Base-by-base conservation (phyloP, 2,329 filamentous ascomycete genomes). In the Tricladium varicosporioides region DNA sequence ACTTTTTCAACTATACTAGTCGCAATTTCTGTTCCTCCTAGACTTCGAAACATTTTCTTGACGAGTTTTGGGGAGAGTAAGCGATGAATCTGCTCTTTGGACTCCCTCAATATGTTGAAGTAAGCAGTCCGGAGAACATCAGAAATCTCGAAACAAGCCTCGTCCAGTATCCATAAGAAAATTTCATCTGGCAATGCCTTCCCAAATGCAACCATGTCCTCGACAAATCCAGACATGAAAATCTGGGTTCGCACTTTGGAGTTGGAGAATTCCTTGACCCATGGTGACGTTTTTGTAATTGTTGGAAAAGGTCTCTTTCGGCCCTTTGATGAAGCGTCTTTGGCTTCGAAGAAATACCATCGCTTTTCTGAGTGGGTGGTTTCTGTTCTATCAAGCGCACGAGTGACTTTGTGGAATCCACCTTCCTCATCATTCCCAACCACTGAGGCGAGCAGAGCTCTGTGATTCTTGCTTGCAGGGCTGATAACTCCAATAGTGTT, bases 131-230 rank as follows among this genome's bases (percentile, higher is more conserved):
- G 79, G 44, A 90, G 69, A 46, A 82, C 76, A 44, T 77, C 73
- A 32, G 80, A 79, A 43, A 74, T 72, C 64, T 89, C 84, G 1
- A 75, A 68, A 54, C 80, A 82, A 18, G 86, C 73, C 72, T 86
- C 80, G 50, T 81, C 73, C 5, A 88, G 67, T 2, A 91, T 74
- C 88, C 89, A 92, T 14, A 79, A 65, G 50, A 90, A 78, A 1
- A 91, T 67, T 54, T 87, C 80, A 58, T 89, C 82, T 0, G 88
- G 83, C 11, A 91, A 68, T 2, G 68, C 61, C 11, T 71, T 69
- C 42, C 74, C 74, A 56, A 71, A 71, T 4, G 69, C 66, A 14
- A 82, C 72, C 13, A 86, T 74, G 46, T 82, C 78, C 54, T 82
- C 78, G 1, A 85, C 77, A 55, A 88, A 73, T 1, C 88, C 87